A percentile compares a stretch with the other conserved stretches of the same genome.
phyloP scores from a whole-genome alignment of 169 alveolate genomes.

The Cystoisospora suis region DNA sequence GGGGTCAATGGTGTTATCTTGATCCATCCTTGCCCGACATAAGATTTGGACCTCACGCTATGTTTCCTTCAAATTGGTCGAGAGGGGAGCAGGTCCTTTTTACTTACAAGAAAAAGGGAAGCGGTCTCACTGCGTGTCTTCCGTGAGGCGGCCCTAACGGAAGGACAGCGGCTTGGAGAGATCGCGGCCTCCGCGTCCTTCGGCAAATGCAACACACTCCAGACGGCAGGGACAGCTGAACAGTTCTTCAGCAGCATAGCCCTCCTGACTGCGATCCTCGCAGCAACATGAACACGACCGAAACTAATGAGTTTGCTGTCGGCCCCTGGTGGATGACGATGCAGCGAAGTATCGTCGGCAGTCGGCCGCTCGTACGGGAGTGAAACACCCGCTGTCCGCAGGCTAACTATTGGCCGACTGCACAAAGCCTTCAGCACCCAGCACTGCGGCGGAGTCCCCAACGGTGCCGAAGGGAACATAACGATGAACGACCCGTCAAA shows the following conservation, averaged over 20 bases:
- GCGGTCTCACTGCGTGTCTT: not conserved
- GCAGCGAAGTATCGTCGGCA: not conserved
- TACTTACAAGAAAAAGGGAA: too few relatives aligned
- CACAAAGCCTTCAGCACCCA: not conserved
- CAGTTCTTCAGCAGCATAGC: not conserved
- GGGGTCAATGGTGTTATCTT: too few relatives aligned
- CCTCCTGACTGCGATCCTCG: not conserved
- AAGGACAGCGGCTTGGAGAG: not conserved
- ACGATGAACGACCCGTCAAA: not conserved
- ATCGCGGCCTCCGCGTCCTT: not conserved
- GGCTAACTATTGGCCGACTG: not conserved
- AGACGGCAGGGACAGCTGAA: not conserved
- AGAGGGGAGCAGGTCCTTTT: too few relatives aligned
- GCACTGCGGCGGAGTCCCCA: not conserved
- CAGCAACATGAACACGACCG: slow-evolving; percentile 13
- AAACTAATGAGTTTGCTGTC: not conserved
- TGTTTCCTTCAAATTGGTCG: too few relatives aligned
- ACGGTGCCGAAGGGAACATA: slow-evolving; percentile 11
- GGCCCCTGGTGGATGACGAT: not conserved
- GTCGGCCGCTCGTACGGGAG: not conserved
- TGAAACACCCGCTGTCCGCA: not conserved
- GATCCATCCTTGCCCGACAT: too few relatives aligned
- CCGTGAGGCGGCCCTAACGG: not conserved
- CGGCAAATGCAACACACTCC: not conserved
- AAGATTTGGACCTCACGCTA: too few relatives aligned